phyloP scores from a whole-genome alignment of 2,329 filamentous ascomycete species.

The Ceratocystis cubensis region DNA sequence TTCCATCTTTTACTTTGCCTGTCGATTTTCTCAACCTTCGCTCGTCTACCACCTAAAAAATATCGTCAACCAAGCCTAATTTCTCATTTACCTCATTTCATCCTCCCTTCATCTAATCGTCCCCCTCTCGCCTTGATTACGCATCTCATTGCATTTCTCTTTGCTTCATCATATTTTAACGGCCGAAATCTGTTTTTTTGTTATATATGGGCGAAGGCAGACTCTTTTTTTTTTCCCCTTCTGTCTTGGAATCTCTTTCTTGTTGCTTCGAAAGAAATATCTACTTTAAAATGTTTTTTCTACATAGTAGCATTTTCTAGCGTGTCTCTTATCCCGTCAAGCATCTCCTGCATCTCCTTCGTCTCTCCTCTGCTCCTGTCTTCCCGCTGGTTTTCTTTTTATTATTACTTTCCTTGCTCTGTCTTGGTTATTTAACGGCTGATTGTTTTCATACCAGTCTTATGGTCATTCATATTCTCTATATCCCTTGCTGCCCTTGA shows the following conservation, averaged over 20 bases:
- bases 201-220: neutral
- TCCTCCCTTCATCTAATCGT: neutral
- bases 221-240: neutral
- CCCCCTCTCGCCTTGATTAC: neutral
- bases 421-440: conserved; percentile 15
- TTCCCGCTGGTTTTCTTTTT: conserved; percentile 5
- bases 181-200: conserved; percentile 17
- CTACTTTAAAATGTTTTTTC: conserved; percentile 3
- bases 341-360: conserved; percentile 9
- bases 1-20: neutral
- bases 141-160: conserved; percentile 10
- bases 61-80: conserved; percentile 4
- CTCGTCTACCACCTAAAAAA: conserved; percentile 10
- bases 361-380: neutral
- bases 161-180: conserved; percentile 17
- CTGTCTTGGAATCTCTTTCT: neutral
- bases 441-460: conserved; percentile 18
- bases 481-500: conserved; percentile 20
- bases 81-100: neutral
- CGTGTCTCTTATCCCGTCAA: neutral
- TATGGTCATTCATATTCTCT: conserved; percentile 20
- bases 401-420: neutral
- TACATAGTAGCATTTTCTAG: neutral
- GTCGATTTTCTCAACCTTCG: neutral
- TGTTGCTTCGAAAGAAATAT: conserved; percentile 3